Conservation (phyloP, 2,329 filamentous ascomycete genomes). For the Amesomyces nigricolor region DNA sequence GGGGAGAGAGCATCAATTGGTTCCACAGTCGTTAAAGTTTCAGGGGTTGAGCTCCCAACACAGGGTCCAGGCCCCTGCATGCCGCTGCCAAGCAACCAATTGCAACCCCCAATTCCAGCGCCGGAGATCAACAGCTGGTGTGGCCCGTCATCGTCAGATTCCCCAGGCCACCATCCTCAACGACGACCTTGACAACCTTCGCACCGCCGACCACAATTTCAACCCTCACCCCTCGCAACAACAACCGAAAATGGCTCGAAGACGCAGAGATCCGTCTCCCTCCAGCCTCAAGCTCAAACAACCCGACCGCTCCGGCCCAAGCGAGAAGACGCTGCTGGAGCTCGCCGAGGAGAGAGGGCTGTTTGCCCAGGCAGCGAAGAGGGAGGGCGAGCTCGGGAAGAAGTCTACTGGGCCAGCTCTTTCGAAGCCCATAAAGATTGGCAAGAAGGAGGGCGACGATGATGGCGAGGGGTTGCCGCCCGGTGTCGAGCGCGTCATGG, state of each 20-base stretch:
- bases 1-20: too few relatives aligned
- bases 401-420: constrained; percentile 10
- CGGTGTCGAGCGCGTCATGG: constrained; percentile 46
- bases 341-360: constrained; percentile 61
- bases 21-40: too few relatives aligned
- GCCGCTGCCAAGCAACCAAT: too few relatives aligned
- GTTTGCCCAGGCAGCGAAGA: constrained; percentile 44
- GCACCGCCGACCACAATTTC: too few relatives aligned
- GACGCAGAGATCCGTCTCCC: constrained; percentile 44
- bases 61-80: too few relatives aligned
- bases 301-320: constrained; percentile 60
- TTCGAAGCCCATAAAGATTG: constrained; percentile 5
- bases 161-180: neutral
- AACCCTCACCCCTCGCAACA: neutral
- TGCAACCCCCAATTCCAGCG: too few relatives aligned
- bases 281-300: constrained; percentile 56
- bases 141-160: too few relatives aligned
- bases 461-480: constrained; percentile 35
- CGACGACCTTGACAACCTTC: neutral
- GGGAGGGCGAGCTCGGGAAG: constrained; percentile 34
- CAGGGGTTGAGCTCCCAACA: too few relatives aligned
- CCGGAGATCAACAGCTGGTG: too few relatives aligned
- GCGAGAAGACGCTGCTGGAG: constrained; percentile 65
- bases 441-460: constrained; percentile 29
- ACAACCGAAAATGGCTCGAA: constrained; percentile 39